phyloP scores from a whole-genome alignment of 495 filamentous ascomycete species.

The Hypomontagnella monticulosa region DNA sequence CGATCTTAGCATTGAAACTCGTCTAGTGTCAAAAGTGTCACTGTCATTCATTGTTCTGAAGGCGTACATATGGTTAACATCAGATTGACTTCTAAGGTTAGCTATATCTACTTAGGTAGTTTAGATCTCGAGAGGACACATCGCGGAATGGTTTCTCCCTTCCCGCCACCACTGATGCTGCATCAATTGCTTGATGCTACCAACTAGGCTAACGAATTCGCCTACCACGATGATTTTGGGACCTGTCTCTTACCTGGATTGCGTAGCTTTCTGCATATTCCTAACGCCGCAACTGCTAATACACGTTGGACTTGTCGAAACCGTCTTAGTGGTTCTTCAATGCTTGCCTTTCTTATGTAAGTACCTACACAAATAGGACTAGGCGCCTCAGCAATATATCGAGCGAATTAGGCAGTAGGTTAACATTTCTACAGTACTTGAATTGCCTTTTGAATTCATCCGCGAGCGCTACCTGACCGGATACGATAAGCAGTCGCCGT shows the following conservation, averaged over 20 bases:
- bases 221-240: constrained; percentile 62
- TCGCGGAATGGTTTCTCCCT: not conserved
- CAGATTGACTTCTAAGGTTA: no score
- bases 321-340: constrained; percentile 62
- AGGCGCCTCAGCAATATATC: no score
- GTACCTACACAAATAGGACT: constrained; percentile 30
- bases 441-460: constrained; percentile 66
- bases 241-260: constrained; percentile 76
- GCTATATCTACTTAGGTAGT: no score
- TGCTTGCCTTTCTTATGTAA: constrained; percentile 78
- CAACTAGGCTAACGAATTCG: not conserved
- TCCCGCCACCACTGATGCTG: not conserved
- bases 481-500: constrained; percentile 60
- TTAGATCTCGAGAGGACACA: not conserved
- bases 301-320: constrained; percentile 65
- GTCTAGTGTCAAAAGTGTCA: no score
- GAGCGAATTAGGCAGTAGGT: not conserved
- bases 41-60: constrained; percentile 8
- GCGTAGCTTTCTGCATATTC: constrained; percentile 71
- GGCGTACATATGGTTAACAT: not conserved
- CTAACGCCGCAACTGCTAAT: constrained; percentile 71
- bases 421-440: constrained; percentile 55
- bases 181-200: not conserved
- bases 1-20: not conserved
- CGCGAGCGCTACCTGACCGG: constrained; percentile 64